These are phyloP conservation scores for Sapria himalayana DNA, from an alignment of 345 rosid species.

Conservation along the genomic window DNA sequence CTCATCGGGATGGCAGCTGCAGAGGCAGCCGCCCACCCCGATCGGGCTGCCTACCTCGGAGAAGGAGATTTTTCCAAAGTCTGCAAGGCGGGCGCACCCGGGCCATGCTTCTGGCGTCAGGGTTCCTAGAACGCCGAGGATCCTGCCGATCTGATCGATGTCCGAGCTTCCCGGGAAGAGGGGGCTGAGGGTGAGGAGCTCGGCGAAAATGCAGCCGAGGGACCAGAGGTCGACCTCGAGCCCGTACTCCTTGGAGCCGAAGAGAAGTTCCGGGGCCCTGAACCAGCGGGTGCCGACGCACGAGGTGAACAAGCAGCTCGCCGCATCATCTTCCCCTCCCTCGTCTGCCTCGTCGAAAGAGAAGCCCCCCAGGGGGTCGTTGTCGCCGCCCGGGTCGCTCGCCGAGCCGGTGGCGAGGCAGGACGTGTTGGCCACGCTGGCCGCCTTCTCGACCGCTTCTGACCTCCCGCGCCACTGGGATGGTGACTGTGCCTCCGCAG, in stretches of 20 bases:
- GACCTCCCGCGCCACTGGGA: too few relatives aligned
- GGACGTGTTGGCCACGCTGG: too few relatives aligned
- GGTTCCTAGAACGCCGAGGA: conserved; percentile 52
- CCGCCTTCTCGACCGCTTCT: too few relatives aligned
- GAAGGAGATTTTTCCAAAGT: conserved; percentile 55
- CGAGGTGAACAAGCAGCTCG: conserved; percentile 60
- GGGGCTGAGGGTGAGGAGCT: conserved; percentile 56
- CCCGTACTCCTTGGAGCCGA: conserved; percentile 68
- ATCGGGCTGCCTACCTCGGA: conserved; percentile 45
- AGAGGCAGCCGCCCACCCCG: conserved; percentile 45
- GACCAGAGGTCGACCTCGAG: conserved; percentile 80
- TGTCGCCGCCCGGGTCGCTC: conserved; percentile 64
- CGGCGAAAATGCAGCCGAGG: conserved; percentile 73
- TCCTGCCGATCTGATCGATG: conserved; percentile 66
- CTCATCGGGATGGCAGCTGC: conserved; percentile 28
- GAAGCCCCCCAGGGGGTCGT: conserved; percentile 36
- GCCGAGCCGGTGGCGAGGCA: conserved; percentile 85
- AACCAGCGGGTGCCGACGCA: conserved; percentile 98
- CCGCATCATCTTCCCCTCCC: conserved; percentile 19
- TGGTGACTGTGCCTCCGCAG: too few relatives aligned
- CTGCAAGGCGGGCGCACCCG: conserved; percentile 58
- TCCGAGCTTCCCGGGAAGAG: conserved; percentile 77
- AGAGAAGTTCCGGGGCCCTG: conserved; percentile 78
- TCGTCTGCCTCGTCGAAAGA: conserved; percentile 43
- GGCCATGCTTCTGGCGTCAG: conserved; percentile 62